Percentiles rank a stretch among this genome's conserved stretches.
phyloP scores from a whole-genome alignment of 257 asterid genomes.

The Plectranthus barbatus region DNA sequence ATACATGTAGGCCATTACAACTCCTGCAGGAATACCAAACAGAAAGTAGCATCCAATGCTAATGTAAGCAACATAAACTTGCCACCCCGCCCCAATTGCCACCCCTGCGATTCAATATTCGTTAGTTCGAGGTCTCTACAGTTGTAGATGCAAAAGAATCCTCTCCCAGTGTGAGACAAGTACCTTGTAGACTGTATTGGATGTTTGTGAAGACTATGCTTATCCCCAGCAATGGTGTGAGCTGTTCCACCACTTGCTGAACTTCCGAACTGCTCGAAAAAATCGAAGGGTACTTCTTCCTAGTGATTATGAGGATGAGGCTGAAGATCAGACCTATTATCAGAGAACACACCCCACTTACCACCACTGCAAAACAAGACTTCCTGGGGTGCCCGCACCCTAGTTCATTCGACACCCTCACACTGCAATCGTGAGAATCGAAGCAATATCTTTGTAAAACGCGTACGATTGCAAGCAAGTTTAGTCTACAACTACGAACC shows the following conservation, averaged over 20 bases:
- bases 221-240: conserved; percentile 41
- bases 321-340: conserved; percentile 26
- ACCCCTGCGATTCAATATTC: conserved; percentile 22
- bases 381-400: conserved; percentile 34
- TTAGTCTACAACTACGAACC: conserved; percentile 15
- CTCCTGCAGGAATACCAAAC: conserved; percentile 36
- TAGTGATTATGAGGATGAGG: conserved; percentile 12
- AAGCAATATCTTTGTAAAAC: not conserved
- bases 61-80: conserved; percentile 32
- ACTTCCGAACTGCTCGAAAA: conserved; percentile 31
- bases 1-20: conserved; percentile 27
- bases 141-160: not conserved
- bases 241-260: conserved; percentile 28
- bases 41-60: conserved; percentile 35
- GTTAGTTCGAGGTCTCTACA: not conserved
- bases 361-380: conserved; percentile 33
- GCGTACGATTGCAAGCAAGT: too few species aligned
- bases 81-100: conserved; percentile 64
- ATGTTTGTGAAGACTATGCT: conserved; percentile 30
- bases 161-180: not conserved
- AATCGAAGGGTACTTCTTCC: conserved; percentile 31
- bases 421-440: conserved; percentile 19
- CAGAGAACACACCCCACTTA: conserved; percentile 29
- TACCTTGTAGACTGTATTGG: conserved; percentile 46
- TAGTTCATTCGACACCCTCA: conserved; percentile 47